Percentiles rank a stretch among this genome's conserved stretches.
phyloP scores from a whole-genome alignment of 106 monocot genomes.

The Platanthera zijinensis region DNA sequence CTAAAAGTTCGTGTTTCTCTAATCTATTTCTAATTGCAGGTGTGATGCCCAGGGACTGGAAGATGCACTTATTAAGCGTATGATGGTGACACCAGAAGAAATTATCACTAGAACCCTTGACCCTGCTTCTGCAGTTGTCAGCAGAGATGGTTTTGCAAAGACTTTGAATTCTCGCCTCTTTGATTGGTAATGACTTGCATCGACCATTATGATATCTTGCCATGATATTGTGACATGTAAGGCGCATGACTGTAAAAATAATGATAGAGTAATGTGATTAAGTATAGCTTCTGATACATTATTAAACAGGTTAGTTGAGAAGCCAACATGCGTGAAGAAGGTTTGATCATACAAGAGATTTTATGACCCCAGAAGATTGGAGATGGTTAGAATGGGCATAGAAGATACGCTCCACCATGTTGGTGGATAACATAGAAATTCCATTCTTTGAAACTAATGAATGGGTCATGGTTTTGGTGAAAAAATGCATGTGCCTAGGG shows the following conservation, averaged over 20 bases:
- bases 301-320: constrained; percentile 65
- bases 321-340: too few relatives aligned
- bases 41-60: constrained; percentile 77
- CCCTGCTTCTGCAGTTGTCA: constrained; percentile 67
- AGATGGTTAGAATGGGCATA: too few relatives aligned
- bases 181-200: constrained; percentile 56
- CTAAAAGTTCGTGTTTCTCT: background rate
- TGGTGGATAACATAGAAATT: too few relatives aligned
- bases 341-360: too few relatives aligned
- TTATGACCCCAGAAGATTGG: too few relatives aligned
- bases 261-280: background rate
- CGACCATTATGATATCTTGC: background rate
- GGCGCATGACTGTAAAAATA: background rate
- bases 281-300: constrained; percentile 3
- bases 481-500: too few relatives aligned
- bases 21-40: constrained; percentile 23
- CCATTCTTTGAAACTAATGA: too few relatives aligned
- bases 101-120: constrained; percentile 73
- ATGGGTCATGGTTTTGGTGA: too few relatives aligned
- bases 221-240: background rate
- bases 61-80: constrained; percentile 66
- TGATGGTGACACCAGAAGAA: constrained; percentile 89
- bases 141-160: constrained; percentile 89
- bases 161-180: constrained; percentile 85
- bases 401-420: too few relatives aligned